Evolutionary conservation across 1,139 yeast genomes (phyloP).

Genomic region (Sugiyamaella xylanicola): DNA sequence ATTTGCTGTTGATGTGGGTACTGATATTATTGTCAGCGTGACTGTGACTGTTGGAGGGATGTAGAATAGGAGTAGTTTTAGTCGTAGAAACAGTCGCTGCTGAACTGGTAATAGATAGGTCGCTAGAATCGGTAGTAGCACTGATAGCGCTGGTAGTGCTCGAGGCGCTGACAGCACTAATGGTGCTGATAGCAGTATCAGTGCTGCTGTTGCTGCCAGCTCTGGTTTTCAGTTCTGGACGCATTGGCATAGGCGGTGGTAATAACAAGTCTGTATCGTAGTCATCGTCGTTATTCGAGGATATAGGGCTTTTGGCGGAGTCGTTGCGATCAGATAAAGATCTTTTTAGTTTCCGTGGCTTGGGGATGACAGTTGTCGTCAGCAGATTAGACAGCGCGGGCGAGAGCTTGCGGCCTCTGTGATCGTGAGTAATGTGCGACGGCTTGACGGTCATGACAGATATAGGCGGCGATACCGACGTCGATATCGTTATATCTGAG

Average conservation of each 20-base stretch:
- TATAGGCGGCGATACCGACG: slow-evolving; percentile 12
- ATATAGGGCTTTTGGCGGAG: neutral
- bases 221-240: slow-evolving; percentile 10
- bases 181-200: slow-evolving; percentile 18
- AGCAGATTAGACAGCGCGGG: slow-evolving; percentile 34
- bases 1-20: too few relatives aligned
- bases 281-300: neutral
- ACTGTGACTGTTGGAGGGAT: neutral
- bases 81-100: neutral
- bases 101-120: too few relatives aligned
- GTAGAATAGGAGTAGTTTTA: neutral
- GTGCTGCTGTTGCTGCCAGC: slow-evolving; percentile 13
- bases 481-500: slow-evolving; percentile 3
- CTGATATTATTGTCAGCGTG: too few relatives aligned
- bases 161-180: neutral
- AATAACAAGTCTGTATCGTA: neutral
- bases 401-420: slow-evolving; percentile 30
- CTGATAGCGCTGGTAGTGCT: neutral
- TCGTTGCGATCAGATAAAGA: neutral
- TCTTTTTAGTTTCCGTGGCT: slow-evolving; percentile 14
- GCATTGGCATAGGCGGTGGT: neutral
- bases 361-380: slow-evolving; percentile 33
- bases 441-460: neutral
- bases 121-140: too few relatives aligned
- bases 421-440: slow-evolving; percentile 27